Conservation (phyloP, 2,329 filamentous ascomycete species). For the Pseudocercospora crystallina region DNA sequence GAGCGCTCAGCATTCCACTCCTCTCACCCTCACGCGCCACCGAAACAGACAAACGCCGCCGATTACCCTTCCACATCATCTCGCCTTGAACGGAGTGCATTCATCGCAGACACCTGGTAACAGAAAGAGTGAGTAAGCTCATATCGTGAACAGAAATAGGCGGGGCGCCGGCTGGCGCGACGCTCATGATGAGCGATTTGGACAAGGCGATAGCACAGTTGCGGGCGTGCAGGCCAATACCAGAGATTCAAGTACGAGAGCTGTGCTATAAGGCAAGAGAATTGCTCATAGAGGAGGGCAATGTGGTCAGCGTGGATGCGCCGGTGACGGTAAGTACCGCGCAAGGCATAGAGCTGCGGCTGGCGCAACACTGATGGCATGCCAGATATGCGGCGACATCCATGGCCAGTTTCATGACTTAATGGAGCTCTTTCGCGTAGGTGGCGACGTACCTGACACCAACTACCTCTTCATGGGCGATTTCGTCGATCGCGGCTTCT, state of each 20-base stretch:
- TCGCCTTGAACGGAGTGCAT: too few species aligned
- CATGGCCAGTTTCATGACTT: conserved; percentile 98
- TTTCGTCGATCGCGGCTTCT: conserved; percentile 97
- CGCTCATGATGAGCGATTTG: conserved; percentile 75
- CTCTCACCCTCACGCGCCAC: too few species aligned
- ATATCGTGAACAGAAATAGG: background rate
- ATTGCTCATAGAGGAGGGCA: conserved; percentile 93
- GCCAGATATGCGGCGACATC: conserved; percentile 89
- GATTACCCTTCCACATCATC: too few species aligned
- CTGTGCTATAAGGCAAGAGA: conserved; percentile 96
- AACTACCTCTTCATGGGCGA: conserved; percentile 98
- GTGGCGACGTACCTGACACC: conserved; percentile 93
- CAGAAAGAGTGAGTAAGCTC: too few species aligned
- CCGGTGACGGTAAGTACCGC: conserved; percentile 73
- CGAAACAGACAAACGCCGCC: too few species aligned
- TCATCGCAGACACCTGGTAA: too few species aligned
- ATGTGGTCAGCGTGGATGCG: conserved; percentile 91
- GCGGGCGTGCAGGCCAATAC: conserved; percentile 92
- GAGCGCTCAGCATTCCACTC: too few species aligned
- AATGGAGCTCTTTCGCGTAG: conserved; percentile 98
- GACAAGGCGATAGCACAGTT: conserved; percentile 94
- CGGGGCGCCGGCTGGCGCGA: conserved; percentile 22
- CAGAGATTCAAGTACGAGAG: conserved; percentile 91
- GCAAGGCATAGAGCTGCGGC: background rate
- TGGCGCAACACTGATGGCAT: conserved; percentile 15